These are phyloP conservation scores for Persicaria tinctoria DNA, from an alignment of 148 eudicot genomes.

Conservation along the genomic window DNA sequence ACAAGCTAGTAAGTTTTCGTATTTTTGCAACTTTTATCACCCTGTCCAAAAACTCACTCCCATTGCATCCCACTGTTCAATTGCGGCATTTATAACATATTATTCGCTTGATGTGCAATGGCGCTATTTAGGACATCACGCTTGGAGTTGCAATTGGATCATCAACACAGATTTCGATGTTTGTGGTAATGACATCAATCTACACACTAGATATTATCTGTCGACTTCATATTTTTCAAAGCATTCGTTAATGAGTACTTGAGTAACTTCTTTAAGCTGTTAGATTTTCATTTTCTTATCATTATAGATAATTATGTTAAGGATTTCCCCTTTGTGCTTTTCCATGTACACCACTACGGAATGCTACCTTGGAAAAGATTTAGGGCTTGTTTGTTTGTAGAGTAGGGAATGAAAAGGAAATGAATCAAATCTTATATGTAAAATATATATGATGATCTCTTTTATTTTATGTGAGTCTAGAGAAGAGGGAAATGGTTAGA, in stretches of 20 bases:
- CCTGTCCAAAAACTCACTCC: neutral
- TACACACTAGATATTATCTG: neutral
- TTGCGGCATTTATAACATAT: neutral
- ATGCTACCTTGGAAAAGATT: neutral
- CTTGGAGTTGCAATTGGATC: constrained; percentile 94
- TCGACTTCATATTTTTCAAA: neutral
- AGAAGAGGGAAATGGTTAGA: too few species aligned
- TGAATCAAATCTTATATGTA: too few species aligned
- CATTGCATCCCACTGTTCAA: neutral
- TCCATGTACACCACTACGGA: neutral
- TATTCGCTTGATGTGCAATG: neutral
- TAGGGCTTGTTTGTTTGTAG: neutral
- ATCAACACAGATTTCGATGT: constrained; percentile 92
- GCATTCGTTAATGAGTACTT: neutral
- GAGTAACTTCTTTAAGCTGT: neutral
- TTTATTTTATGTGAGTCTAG: too few species aligned
- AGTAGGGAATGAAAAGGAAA: too few species aligned
- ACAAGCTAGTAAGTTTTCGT: constrained; percentile 74
- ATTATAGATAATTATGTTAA: neutral
- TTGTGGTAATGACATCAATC: constrained; percentile 54
- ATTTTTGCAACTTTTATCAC: neutral
- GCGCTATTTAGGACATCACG: constrained; percentile 58
- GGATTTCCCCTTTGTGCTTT: neutral
- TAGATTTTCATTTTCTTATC: neutral
- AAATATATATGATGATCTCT: too few species aligned